Percentiles rank a stretch among this genome's conserved stretches.
Evolutionary conservation across 345 rosid species (phyloP).

Genomic region (Dipteronia dyeriana): DNA sequence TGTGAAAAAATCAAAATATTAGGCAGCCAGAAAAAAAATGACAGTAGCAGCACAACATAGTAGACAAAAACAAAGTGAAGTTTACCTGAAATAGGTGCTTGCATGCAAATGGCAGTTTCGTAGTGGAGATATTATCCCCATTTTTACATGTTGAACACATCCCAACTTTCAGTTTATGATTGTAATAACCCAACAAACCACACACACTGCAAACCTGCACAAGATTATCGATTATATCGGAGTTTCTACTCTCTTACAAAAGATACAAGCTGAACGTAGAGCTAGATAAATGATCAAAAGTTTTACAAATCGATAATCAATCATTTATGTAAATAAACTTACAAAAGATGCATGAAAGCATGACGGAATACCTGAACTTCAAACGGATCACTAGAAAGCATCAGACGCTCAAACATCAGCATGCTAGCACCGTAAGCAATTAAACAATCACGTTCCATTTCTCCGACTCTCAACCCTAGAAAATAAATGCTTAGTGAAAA

Average conservation of each 20-base stretch:
- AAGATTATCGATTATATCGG: background rate
- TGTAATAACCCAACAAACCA: conserved; percentile 86
- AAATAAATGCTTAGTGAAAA: conserved; percentile 7
- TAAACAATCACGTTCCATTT: conserved; percentile 96
- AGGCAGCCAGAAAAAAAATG: background rate
- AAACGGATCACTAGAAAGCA: conserved; percentile 95
- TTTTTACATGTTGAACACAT: conserved; percentile 78
- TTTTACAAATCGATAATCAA: background rate
- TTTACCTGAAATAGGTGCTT: conserved; percentile 87
- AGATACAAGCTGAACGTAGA: background rate
- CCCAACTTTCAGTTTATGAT: conserved; percentile 72
- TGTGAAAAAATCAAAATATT: background rate
- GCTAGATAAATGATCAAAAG: background rate
- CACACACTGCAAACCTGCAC: conserved; percentile 84
- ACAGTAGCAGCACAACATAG: background rate
- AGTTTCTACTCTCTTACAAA: background rate
- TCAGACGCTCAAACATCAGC: conserved; percentile 81
- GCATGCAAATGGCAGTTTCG: conserved; percentile 94
- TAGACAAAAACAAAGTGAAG: background rate
- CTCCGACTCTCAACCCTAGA: conserved; percentile 95
- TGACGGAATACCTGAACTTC: conserved; percentile 71
- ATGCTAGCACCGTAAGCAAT: conserved; percentile 97
- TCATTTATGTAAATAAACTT: too few relatives aligned
- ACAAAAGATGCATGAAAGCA: conserved; percentile 6
- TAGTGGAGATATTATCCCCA: conserved; percentile 74